Percentiles rank a stretch among this genome's conserved stretches.
phyloP scores from a whole-genome alignment of 2,329 filamentous ascomycete genomes.

The Diaporthe batatas region DNA sequence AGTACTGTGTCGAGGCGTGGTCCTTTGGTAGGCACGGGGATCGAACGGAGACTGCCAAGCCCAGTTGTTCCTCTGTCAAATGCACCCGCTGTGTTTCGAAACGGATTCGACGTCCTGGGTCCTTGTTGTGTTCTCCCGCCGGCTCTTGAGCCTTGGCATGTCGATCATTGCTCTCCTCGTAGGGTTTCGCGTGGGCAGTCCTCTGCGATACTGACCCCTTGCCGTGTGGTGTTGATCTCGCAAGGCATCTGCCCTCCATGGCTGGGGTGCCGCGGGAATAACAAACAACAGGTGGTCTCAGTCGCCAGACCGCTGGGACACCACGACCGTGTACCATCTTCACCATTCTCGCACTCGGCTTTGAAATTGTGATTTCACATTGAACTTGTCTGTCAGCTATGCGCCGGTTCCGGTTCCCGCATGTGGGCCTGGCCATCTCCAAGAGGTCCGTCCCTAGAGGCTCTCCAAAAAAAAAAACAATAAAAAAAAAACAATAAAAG shows the following conservation, averaged over 20 bases:
- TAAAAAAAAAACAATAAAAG: conserved; percentile 17
- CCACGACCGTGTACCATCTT: neutral
- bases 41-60: neutral
- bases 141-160: neutral
- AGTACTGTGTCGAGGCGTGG: neutral
- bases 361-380: conserved; percentile 12
- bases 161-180: neutral
- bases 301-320: neutral
- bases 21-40: neutral
- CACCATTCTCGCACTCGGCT: neutral
- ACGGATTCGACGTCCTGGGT: neutral
- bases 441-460: conserved; percentile 10
- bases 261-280: conserved; percentile 25
- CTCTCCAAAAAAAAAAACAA: too few relatives aligned
- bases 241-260: neutral
- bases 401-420: conserved; percentile 5
- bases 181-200: neutral
- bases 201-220: neutral
- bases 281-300: conserved; percentile 8
- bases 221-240: neutral
- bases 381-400: conserved; percentile 19
- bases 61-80: neutral
- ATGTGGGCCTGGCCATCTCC: neutral
- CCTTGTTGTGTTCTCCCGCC: too few relatives aligned
- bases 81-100: neutral